A percentile compares a stretch with the other conserved stretches of the same genome.
phyloP scores from a whole-genome alignment of 805 yeast species.

The Candida ulmi region DNA sequence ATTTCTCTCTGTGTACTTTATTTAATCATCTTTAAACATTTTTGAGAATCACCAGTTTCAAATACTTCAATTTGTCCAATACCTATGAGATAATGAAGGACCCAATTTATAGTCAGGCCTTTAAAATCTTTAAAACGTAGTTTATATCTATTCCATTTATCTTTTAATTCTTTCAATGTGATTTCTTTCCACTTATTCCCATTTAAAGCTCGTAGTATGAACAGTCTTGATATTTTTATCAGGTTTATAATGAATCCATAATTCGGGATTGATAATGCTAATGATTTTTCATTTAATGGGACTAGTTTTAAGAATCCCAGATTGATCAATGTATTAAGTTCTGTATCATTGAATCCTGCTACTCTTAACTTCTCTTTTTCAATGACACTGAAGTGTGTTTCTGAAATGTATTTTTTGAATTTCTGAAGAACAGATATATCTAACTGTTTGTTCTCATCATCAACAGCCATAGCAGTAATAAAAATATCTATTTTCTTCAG shows the following conservation, averaged over 20 bases:
- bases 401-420: constrained; percentile 2
- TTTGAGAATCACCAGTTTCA: constrained; percentile 42
- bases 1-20: no score
- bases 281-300: constrained; percentile 32
- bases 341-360: constrained; percentile 7
- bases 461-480: background rate
- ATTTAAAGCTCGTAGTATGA: constrained; percentile 36
- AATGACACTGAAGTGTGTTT: background rate
- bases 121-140: constrained; percentile 41
- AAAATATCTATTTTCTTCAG: constrained; percentile 1
- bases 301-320: constrained; percentile 40
- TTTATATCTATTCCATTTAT: constrained; percentile 41
- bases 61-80: constrained; percentile 47
- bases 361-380: background rate
- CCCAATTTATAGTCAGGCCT: constrained; percentile 46
- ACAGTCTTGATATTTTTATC: constrained; percentile 36
- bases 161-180: constrained; percentile 34
- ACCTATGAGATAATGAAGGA: constrained; percentile 46
- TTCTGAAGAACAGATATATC: background rate
- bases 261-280: constrained; percentile 42
- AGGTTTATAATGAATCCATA: constrained; percentile 44
- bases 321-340: constrained; percentile 29
- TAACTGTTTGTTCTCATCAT: background rate
- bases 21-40: background rate
- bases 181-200: constrained; percentile 36